Evolutionary conservation across 2,329 filamentous ascomycete genomes (phyloP).

Genomic region (Penicillium sp.): DNA sequence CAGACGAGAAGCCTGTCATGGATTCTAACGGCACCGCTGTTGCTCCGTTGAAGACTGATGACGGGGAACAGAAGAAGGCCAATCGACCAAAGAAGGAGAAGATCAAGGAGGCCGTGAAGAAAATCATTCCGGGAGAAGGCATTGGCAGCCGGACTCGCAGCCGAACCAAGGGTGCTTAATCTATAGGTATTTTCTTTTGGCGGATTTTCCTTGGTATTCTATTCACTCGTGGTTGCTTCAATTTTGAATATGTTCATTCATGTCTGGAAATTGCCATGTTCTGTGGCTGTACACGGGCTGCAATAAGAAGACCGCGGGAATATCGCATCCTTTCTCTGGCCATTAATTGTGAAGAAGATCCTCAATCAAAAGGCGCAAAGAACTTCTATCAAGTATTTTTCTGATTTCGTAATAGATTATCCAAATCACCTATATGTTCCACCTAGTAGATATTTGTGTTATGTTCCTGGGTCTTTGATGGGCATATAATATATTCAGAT

Average conservation of each 20-base stretch:
- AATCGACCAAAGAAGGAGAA: conserved; percentile 35
- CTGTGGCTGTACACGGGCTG: background rate
- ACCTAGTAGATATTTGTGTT: background rate
- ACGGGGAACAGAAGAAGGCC: conserved; percentile 32
- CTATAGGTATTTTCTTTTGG: background rate
- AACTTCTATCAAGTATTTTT: background rate
- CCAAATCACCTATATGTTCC: background rate
- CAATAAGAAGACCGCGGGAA: background rate
- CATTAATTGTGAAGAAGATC: background rate
- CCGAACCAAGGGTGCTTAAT: conserved; percentile 33
- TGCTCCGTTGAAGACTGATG: conserved; percentile 11
- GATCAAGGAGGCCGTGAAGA: conserved; percentile 29
- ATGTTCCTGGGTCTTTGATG: background rate
- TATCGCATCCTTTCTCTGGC: background rate
- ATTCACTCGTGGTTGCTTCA: background rate
- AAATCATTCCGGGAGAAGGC: conserved; percentile 31
- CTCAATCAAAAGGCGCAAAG: background rate
- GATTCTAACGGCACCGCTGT: conserved; percentile 18
- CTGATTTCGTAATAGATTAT: too few relatives aligned
- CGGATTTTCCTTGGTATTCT: background rate
- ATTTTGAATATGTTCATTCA: background rate
- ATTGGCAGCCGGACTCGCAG: conserved; percentile 42
- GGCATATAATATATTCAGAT: too few relatives aligned
- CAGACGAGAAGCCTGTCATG: conserved; percentile 7
- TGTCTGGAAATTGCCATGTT: background rate